Base-by-base conservation (phyloP, 306 rosid genomes). In the Cucumis melo region DNA sequence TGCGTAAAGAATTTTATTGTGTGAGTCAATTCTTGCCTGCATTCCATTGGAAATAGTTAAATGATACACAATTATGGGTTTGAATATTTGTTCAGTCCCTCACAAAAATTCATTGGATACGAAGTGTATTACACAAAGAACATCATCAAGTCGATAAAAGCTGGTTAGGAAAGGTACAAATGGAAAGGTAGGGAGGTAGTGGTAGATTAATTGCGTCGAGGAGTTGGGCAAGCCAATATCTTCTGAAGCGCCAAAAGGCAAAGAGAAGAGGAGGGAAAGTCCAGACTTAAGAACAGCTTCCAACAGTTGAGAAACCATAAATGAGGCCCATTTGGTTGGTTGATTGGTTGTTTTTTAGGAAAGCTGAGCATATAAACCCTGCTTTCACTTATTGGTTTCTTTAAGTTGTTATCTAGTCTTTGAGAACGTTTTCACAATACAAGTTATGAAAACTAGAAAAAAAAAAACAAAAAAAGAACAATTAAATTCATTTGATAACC, bases 21-120 rank as follows among this genome's bases (percentile, higher is more conserved):
- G 99, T 21, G 99, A 95, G 82, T 95, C 99, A 10, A 95, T 95
- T 81, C 93, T 90, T 80, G 99, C 99, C 99, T 95, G 93, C 92
- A 80, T 17, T 63, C 3, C 13, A 15, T 63, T 16, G 5, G n/a
- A 10, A 72, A 72, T 15, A 11, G 54, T 38, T 7, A 17, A 39
- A 5, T 32, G 7, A 68, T 12, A 27, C 6, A 21, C 6, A 21
- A 42, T 17, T 10, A 46, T 70, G 4, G 5, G 41, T 70, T 46
- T 8, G 10, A 24, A 44, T 13, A 48, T 46, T 48, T 11, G 16
- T 29, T 61, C 7, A 13, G 3, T 60, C 32, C 23, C 19, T 63
- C 44, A 11, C 38, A 34, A 29, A 29, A 60, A 32, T 60, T 27
- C 15, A 12, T 29, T 29, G 41, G 46, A n/a, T 42, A 29, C 0